Evolutionary conservation across 2,329 filamentous ascomycete genomes (phyloP), one percentile per base, ranked within the genome.

Genomic region (Colletotrichum tamarilloi): DNA sequence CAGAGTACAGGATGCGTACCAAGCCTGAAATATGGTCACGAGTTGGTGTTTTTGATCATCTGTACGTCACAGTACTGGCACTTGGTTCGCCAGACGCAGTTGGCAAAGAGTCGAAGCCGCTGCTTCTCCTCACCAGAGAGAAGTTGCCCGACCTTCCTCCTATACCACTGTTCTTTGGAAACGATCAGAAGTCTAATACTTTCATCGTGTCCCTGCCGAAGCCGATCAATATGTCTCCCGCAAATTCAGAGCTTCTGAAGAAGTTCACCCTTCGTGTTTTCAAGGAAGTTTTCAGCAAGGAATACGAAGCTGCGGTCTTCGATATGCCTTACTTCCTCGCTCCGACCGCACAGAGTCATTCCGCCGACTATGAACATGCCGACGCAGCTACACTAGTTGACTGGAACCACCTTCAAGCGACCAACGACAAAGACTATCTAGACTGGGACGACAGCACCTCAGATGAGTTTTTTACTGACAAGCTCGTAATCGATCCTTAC

Each of bases 241-340:
- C 83, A 0, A 79, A 86, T 1, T 75, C 95, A 0, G 81, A 88
- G 0, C 80, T 84, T 1, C 80, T 98, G n/a, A 91, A 91, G 0
- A 82, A 81, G 0, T 97, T 97, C 79, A 98, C 94, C 0, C 83
- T 97, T 53, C 87, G 89, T 5, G 82, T 97, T 0, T 98, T 97
- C 81, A 84, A 90, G 19, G 95, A 98, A 76, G 85, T 98, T 0
- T 98, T 98, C 84, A 96, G 95, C 81, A 99, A 99, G 81, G 87
- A 87, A 3, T 99, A 94, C 77, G 91, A 93, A 62, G 85, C 89
- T 0, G 86, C 91, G 19, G 77, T 86, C 0, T 82, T 87, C 1
- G 90, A 92, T 32, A 88, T 98, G 80, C 92, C 95, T 0, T 99
- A 98, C 81, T 98, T 95, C 85, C 79, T 98, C 16, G 93, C 91